Base-by-base conservation (phyloP, 306 rosid species). In the Dicorynia guianensis region DNA sequence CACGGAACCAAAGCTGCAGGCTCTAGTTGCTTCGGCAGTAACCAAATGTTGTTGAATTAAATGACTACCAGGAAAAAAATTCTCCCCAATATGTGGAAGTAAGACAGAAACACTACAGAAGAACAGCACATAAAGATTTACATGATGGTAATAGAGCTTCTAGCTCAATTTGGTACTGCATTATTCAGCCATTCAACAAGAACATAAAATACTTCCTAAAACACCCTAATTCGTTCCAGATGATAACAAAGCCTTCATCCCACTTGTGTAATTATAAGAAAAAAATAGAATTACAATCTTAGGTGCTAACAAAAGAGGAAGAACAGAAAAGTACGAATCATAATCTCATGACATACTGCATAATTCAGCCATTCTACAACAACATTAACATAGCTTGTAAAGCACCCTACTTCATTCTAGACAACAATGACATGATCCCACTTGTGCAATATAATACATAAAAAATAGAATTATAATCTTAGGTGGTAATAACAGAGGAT, bases 401-500 rank as follows among this genome's bases (percentile, higher is more conserved):
- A 67, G 36, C 58, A 70, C 40, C 11, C 34, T 15, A 40, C 14
- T 61, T 53, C 38, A 39, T 35, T 25, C 30, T 52, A 66, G 63
- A 47, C 5, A 13, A n/a, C 17, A 11, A 9, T 15, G 12, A 65
- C n/a, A 69, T 53, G 65, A 74, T 62, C 56, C 53, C 68, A 59
- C 25, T 57, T 52, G 66, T 4, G 72, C 70, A 18, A 73, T 35
- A 11, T 43, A 4, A 36, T 25, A 25, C 30, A 12, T 54, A 67
- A 76, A 57, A 7, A 49, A 55, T 60, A 53, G 36, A 65, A 61
- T 50, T 34, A 75, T 44, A 44, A 13, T 20, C 38, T 61, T 72
- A 18, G 44, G 42, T 35, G 12, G 33, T 20, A 58, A 76, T 8
- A 53, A 39, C 39, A 8, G 35, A 11, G 43, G 4, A 64, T 34